These are phyloP conservation scores for Blastosporella zonata DNA, from an alignment of 1,284 basidiomycete genomes.

Conservation along the genomic window DNA sequence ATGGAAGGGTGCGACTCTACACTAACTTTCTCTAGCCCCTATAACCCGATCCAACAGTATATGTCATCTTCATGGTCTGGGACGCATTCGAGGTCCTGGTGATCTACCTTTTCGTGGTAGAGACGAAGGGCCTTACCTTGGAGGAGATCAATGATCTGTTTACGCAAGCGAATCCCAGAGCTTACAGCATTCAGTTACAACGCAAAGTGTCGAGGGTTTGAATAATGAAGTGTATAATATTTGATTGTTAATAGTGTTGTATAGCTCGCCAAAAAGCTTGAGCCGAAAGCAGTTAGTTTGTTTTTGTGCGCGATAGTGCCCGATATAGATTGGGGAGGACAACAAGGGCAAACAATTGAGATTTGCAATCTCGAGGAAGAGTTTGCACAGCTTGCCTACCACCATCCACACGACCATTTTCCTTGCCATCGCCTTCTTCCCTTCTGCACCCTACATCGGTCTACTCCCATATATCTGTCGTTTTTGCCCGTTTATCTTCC, in stretches of 20 bases:
- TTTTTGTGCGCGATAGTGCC: neutral
- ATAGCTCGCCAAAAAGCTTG: too few relatives aligned
- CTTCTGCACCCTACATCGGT: conserved; percentile 10
- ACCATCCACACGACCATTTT: conserved; percentile 38
- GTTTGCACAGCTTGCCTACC: conserved; percentile 15
- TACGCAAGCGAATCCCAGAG: conserved; percentile 41
- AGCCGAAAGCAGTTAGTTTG: neutral
- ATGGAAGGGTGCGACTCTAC: conserved; percentile 39
- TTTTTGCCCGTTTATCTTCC: conserved; percentile 1
- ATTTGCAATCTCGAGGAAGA: conserved; percentile 15
- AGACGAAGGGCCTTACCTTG: conserved; percentile 44
- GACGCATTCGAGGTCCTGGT: conserved; percentile 54
- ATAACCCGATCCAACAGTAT: conserved; percentile 30
- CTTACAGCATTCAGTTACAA: conserved; percentile 35
- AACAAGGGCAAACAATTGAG: conserved; percentile 22
- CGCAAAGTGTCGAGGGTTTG: conserved; percentile 11
- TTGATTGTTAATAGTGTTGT: too few relatives aligned
- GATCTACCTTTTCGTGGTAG: conserved; percentile 49
- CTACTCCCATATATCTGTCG: conserved; percentile 9
- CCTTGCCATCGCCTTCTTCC: conserved; percentile 15
- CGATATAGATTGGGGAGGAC: conserved; percentile 12
- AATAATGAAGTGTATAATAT: neutral
- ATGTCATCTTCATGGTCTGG: conserved; percentile 51
- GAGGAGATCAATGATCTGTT: conserved; percentile 57
- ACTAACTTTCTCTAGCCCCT: neutral